Evolutionary conservation across 768 basidiomycete species (phyloP), one percentile per base, ranked within the genome.

Genomic region (Tylopilus subfusipes): DNA sequence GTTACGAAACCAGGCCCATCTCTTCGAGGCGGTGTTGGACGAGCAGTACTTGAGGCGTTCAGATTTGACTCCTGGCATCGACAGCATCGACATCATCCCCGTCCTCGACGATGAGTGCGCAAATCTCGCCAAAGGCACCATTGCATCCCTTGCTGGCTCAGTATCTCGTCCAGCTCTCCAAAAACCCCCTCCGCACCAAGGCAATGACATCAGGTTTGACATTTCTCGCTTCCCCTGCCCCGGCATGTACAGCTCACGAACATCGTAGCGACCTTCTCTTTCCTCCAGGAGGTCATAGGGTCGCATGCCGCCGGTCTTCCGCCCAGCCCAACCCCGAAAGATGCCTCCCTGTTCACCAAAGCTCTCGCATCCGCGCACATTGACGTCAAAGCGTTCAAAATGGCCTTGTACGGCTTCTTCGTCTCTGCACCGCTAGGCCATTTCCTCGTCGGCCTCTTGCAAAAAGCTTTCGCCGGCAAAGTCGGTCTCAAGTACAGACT

Each of bases 401-500:
- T 94, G 86, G 88, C 83, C 1, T 47, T 86, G 21, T 93, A 92
- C 65, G 93, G 93, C 55, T 83, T 88, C 73, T 77, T 88, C 60
- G 79, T 95, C 38, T 90, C 90, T 13, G 93, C 91, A 7, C 93
- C 93, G 0, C 68, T 95, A 29, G 79, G 83, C 39, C 93, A 95
- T 65, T 71, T 79, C 67, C 82, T 93, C 56, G 81, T 90, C 19
- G 83, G 86, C 50, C 61, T 76, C 38, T 72, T 94, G 54, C 90
- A 93, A 71, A 85, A 79, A 62, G 78, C 79, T 14, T 94, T 95
- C 64, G 82, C 83, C 0, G 91, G 92, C 36, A 87, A 78, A 73
- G 84, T 83, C 19, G 78, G 83, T 16, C 69, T 81, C 36, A 73
- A 75, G 22, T 82, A 84, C 45, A 86, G 82, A 72, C 60, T 93